Base-by-base conservation (phyloP, 352 stramenopile species). In the Phytophthora boehmeriae region DNA sequence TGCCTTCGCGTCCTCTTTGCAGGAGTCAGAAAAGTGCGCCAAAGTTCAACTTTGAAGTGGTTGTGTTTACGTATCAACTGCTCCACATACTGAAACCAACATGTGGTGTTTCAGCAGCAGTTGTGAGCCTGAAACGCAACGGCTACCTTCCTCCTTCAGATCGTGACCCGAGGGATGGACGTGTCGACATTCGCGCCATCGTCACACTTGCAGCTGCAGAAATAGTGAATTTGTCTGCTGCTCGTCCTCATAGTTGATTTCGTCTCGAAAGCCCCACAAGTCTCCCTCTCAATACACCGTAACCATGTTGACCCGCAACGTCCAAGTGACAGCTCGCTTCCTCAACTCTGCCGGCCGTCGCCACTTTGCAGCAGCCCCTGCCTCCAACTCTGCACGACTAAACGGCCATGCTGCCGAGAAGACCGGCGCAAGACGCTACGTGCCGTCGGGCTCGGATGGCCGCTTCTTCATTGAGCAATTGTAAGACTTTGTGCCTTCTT, bases 401-500 rank as follows among this genome's bases (percentile, higher is more conserved):
- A 69, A 73, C 20, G 59, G 41, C 6, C 53, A 76, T 20, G 57
- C 73, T 23, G 60, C 56, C 25, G 67, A 55, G 36, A 54, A 68
- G 19, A 68, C 35, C n/a, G 64, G 52, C 11, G 43, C 77, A 16
- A 77, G 71, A 39, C 75, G 75, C 48, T 92, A 90, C 62, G 73
- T 83, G 32, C 82, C 82, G 1, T 58, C 73, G 38, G 84, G 69
- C 19, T 85, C 80, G 5, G 75, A 90, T 20, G 84, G 84, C 41
- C 71, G 75, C 51, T 92, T 86, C 68, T 56, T 84, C 66, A 88
- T 93, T 39, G 80, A 93, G 44, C 82, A 91, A 64, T 52, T 85
- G 76, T 79, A 66, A 32, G 71, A 65, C 20, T 13, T 35, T 10
- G 1, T 36, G 27, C 8, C 27, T 9, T 10, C 11, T 28, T 11